Evolutionary conservation across 2,329 filamentous ascomycete species (phyloP).

Genomic region (Allantophomopsis cytisporea): DNA sequence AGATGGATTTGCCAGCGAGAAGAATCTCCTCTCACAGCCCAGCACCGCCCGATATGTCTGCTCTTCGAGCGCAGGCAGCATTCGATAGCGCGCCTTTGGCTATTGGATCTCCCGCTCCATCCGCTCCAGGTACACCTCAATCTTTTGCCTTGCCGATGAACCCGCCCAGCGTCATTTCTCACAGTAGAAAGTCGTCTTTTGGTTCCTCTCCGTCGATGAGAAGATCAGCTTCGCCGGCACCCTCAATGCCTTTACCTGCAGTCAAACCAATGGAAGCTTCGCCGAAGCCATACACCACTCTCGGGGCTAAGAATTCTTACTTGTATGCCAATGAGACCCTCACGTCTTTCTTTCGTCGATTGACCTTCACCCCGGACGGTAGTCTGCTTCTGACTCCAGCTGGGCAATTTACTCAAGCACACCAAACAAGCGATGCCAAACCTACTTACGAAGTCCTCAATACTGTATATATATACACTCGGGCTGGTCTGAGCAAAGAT

Average conservation of each 20-base stretch:
- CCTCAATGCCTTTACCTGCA: conserved; percentile 83
- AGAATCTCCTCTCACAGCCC: conserved; percentile 87
- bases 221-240: conserved; percentile 83
- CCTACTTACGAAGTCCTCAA: conserved; percentile 79
- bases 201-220: conserved; percentile 59
- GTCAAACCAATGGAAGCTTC: conserved; percentile 91
- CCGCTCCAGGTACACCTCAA: conserved; percentile 85
- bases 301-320: conserved; percentile 69
- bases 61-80: conserved; percentile 46
- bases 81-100: conserved; percentile 35
- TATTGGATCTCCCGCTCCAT: conserved; percentile 73
- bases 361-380: conserved; percentile 92
- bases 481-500: conserved; percentile 91
- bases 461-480: conserved; percentile 95
- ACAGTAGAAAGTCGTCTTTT: conserved; percentile 91
- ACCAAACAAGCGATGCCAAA: conserved; percentile 53
- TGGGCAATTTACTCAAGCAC: conserved; percentile 81
- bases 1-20: conserved; percentile 83
- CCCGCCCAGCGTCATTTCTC: conserved; percentile 74
- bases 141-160: conserved; percentile 91
- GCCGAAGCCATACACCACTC: conserved; percentile 50
- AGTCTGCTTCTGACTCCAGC: conserved; percentile 89
- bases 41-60: conserved; percentile 69
- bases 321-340: conserved; percentile 95
- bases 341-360: conserved; percentile 87